These are phyloP conservation scores for Fomitopsis pinicola DNA, from an alignment of 1,284 basidiomycete genomes.

Conservation along the genomic window DNA sequence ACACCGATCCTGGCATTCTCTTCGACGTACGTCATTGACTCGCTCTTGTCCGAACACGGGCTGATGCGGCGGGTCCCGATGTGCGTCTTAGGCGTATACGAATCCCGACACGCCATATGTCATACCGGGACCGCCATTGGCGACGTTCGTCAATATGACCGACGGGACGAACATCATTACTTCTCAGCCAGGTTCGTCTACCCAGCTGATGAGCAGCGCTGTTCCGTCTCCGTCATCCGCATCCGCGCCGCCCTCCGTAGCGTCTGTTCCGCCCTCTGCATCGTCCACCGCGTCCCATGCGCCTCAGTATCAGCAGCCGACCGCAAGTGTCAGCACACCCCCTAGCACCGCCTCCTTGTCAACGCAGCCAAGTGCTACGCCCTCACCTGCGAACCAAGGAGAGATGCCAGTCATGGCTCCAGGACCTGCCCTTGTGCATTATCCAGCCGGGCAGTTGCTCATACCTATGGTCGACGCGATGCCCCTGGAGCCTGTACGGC, in stretches of 20 bases:
- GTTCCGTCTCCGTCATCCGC: background rate
- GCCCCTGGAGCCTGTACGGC: background rate
- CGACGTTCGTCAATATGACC: conserved; percentile 5
- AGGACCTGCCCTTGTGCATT: background rate
- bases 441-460: background rate
- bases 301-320: background rate
- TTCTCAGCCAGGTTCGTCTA: background rate
- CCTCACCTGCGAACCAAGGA: background rate
- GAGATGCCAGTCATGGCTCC: background rate
- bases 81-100: conserved; percentile 8
- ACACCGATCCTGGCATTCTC: conserved; percentile 57
- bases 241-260: too few relatives aligned
- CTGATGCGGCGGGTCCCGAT: background rate
- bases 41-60: background rate
- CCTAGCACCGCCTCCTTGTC: background rate
- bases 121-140: conserved; percentile 17
- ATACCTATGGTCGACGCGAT: background rate
- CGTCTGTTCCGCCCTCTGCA: too few relatives aligned
- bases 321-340: background rate
- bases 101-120: conserved; percentile 6
- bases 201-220: background rate
- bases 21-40: conserved; percentile 5
- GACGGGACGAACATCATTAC: background rate
- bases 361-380: background rate
- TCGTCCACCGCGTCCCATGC: too few relatives aligned